These are phyloP conservation scores for Monosporascus sp. DNA, from an alignment of 2,329 filamentous ascomycete genomes.

Conservation along the genomic window DNA sequence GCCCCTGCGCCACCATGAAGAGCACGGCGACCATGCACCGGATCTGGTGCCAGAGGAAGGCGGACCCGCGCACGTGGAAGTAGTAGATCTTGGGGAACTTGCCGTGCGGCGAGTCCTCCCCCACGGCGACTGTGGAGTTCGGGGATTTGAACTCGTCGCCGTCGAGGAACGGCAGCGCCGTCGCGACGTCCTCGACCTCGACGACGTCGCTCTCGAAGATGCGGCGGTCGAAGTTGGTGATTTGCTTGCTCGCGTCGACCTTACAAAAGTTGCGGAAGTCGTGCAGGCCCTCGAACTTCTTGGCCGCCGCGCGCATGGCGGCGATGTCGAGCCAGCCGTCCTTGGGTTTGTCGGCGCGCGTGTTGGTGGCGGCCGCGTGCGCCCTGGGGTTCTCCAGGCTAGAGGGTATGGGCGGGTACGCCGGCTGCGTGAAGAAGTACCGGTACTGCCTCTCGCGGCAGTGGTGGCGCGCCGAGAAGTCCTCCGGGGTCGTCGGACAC, in stretches of 20 bases:
- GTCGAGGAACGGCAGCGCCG: slow-evolving; percentile 51
- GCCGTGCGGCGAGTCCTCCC: slow-evolving; percentile 2
- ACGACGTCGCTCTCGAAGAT: slow-evolving; percentile 80
- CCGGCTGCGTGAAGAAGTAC: slow-evolving; percentile 97
- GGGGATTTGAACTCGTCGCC: slow-evolving; percentile 37
- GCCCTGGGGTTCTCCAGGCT: slow-evolving; percentile 39
- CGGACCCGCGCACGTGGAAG: slow-evolving; percentile 82
- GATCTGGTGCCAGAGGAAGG: slow-evolving; percentile 98
- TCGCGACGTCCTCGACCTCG: slow-evolving; percentile 51
- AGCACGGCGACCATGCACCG: slow-evolving; percentile 87
- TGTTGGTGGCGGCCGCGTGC: slow-evolving; percentile 7
- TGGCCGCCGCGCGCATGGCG: slow-evolving; percentile 78
- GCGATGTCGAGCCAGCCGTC: slow-evolving; percentile 83
- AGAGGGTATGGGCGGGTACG: slow-evolving; percentile 64
- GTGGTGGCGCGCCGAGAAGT: slow-evolving; percentile 87
- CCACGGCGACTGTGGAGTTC: slow-evolving; percentile 10
- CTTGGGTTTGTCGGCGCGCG: slow-evolving; percentile 29
- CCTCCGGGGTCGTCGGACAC: slow-evolving; percentile 74
- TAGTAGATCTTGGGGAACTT: slow-evolving; percentile 67
- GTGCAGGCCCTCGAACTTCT: slow-evolving; percentile 72
- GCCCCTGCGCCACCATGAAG: slow-evolving; percentile 86
- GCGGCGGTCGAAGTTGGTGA: slow-evolving; percentile 71
- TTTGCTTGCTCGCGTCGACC: slow-evolving; percentile 83
- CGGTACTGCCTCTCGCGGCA: slow-evolving; percentile 88
- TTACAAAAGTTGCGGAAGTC: slow-evolving; percentile 99